These are phyloP conservation scores for Pelagomonas calceolata DNA, from an alignment of 108 stramenopile genomes.

Conservation along the genomic window DNA sequence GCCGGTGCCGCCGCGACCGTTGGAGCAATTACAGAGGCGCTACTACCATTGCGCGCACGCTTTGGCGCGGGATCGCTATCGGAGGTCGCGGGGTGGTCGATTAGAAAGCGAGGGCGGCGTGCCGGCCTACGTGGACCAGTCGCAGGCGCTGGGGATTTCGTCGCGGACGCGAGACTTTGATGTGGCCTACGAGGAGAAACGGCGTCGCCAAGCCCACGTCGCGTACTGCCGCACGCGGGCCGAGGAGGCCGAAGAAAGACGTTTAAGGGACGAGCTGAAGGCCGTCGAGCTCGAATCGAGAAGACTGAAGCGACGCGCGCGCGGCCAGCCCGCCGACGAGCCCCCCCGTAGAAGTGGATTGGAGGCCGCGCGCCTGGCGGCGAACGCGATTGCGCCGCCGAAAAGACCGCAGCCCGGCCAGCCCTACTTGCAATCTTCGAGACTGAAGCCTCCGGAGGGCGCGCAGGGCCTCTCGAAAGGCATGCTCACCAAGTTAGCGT, in stretches of 20 bases:
- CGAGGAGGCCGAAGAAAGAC: slow-evolving; percentile 59
- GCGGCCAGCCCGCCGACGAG: neutral
- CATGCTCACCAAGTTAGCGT: slow-evolving; percentile 64
- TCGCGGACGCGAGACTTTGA: slow-evolving; percentile 49
- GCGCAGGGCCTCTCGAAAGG: slow-evolving; percentile 52
- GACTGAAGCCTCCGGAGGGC: slow-evolving; percentile 61
- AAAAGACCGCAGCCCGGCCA: slow-evolving; percentile 47
- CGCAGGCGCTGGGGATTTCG: neutral
- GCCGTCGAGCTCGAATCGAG: slow-evolving; percentile 63
- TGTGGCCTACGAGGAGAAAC: slow-evolving; percentile 52
- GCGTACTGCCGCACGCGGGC: slow-evolving; percentile 66
- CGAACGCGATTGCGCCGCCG: neutral
- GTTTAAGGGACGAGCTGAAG: slow-evolving; percentile 57
- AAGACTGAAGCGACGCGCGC: slow-evolving; percentile 64
- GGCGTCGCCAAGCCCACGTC: slow-evolving; percentile 53
- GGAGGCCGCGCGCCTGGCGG: too few relatives aligned
- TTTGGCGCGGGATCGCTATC: neutral
- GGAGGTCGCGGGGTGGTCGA: neutral
- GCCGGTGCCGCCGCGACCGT: slow-evolving; percentile 38
- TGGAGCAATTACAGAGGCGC: slow-evolving; percentile 72
- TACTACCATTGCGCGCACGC: slow-evolving; percentile 67
- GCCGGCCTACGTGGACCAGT: neutral
- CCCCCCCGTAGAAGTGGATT: too few relatives aligned
- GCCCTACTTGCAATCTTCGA: slow-evolving; percentile 73
- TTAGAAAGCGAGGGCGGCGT: too few relatives aligned